These are phyloP conservation scores for Fistulinella cinereoalba DNA, from an alignment of 1,284 basidiomycete species.

Conservation along the genomic window DNA sequence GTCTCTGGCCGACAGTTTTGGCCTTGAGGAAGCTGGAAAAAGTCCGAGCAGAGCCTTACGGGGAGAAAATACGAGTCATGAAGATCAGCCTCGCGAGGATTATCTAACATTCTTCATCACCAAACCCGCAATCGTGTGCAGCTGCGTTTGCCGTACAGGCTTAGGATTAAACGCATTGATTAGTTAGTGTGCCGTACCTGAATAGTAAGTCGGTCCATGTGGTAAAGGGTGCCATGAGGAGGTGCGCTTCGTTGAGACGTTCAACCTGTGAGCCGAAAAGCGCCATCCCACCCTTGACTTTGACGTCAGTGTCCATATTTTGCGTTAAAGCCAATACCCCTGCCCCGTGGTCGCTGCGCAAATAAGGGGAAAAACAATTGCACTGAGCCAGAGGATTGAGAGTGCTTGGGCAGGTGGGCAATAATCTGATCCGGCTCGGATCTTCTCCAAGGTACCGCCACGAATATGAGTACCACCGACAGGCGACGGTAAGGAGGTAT, in stretches of 20 bases:
- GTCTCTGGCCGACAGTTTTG: constrained; percentile 87
- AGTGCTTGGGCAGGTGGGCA: no score
- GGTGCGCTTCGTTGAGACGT: constrained; percentile 69
- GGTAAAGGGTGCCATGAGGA: constrained; percentile 99
- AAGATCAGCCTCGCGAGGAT: constrained; percentile 95
- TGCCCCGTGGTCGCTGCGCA: no score
- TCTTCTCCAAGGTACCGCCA: constrained; percentile 89
- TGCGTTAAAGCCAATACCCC: no score
- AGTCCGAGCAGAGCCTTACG: constrained; percentile 86
- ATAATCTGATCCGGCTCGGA: constrained; percentile 92
- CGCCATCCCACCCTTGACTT: constrained; percentile 95
- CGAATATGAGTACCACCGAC: constrained; percentile 10
- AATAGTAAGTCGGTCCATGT: constrained; percentile 89
- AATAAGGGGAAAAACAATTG: no score
- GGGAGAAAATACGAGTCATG: constrained; percentile 95
- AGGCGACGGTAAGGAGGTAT: constrained; percentile 35
- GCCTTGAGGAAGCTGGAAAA: no score
- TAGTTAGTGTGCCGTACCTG: constrained; percentile 40
- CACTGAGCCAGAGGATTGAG: no score
- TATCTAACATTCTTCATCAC: constrained; percentile 96
- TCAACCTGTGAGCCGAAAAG: constrained; percentile 98
- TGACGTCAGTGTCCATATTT: no score
- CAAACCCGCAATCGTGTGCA: constrained; percentile 95
- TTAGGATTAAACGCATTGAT: constrained; percentile 2
- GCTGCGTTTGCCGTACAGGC: constrained; percentile 45